These are phyloP conservation scores for Meredithiella fracta DNA, from an alignment of 2,329 filamentous ascomycete species.

Conservation along the genomic window DNA sequence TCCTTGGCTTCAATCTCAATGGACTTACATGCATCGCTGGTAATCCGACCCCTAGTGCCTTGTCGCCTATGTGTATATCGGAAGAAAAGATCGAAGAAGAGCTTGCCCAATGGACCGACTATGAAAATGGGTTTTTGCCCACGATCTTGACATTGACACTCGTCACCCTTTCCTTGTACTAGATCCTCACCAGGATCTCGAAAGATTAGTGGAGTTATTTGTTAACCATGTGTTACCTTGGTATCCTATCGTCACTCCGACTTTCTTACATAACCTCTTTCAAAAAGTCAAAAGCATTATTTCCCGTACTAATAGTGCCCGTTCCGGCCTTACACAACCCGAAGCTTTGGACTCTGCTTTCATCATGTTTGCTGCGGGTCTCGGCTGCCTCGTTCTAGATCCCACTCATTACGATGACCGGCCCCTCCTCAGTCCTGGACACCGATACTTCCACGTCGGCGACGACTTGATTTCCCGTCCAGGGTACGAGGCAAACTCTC, in stretches of 20 bases:
- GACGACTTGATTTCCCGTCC: constrained; percentile 1
- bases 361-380: constrained; percentile 15
- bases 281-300: constrained; percentile 8
- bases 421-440: constrained; percentile 7
- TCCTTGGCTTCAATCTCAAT: constrained; percentile 11
- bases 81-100: not conserved
- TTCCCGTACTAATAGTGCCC: not conserved
- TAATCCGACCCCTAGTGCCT: not conserved
- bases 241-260: constrained; percentile 17
- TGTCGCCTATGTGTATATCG: constrained; percentile 6
- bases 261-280: constrained; percentile 11
- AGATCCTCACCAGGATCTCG: constrained; percentile 12
- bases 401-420: constrained; percentile 9
- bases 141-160: not conserved
- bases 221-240: constrained; percentile 15
- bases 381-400: constrained; percentile 12
- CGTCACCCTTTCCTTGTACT: not conserved
- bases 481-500: not conserved
- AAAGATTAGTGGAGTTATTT: constrained; percentile 15
- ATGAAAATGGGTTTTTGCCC: constrained; percentile 8
- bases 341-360: constrained; percentile 12
- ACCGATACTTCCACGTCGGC: constrained; percentile 15
- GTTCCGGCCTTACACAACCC: not conserved
- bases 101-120: constrained; percentile 6
- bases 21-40: constrained; percentile 12